Evolutionary conservation across 805 yeast species (phyloP).

Genomic region (Candida methanosorbosa): DNA sequence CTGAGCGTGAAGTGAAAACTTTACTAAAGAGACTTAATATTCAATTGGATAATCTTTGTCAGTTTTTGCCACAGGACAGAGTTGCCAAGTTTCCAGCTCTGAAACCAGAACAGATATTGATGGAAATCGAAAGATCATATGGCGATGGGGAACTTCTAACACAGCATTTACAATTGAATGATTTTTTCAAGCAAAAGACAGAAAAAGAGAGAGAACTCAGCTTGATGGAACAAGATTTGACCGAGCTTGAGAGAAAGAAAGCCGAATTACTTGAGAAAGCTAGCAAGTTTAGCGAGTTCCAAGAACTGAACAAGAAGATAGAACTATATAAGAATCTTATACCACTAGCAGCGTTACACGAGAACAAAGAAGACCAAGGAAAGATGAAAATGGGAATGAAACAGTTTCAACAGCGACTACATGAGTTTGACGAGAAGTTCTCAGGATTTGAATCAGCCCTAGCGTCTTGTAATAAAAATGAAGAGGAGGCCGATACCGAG

Average conservation of each 20-base stretch:
- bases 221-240: constrained; percentile 22
- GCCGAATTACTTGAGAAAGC: constrained; percentile 36
- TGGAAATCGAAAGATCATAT: constrained; percentile 76
- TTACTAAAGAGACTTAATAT: constrained; percentile 48
- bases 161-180: constrained; percentile 49
- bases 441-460: not conserved
- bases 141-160: constrained; percentile 49
- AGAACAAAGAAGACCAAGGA: constrained; percentile 27
- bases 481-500: not conserved
- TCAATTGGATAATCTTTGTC: constrained; percentile 87
- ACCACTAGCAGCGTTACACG: constrained; percentile 26
- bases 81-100: constrained; percentile 87
- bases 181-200: constrained; percentile 34
- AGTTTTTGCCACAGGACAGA: constrained; percentile 90
- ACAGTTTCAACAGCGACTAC: constrained; percentile 9
- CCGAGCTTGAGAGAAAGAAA: constrained; percentile 26
- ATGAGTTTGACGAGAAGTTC: not conserved
- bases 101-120: constrained; percentile 62
- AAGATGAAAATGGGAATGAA: constrained; percentile 16
- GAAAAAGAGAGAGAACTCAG: constrained; percentile 20
- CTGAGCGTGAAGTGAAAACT: constrained; percentile 38
- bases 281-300: constrained; percentile 33
- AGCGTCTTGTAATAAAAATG: not conserved
- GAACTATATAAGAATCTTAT: constrained; percentile 27
- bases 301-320: constrained; percentile 32